phyloP scores from a whole-genome alignment of 345 rosid species.

The Hirschfeldia incana region DNA sequence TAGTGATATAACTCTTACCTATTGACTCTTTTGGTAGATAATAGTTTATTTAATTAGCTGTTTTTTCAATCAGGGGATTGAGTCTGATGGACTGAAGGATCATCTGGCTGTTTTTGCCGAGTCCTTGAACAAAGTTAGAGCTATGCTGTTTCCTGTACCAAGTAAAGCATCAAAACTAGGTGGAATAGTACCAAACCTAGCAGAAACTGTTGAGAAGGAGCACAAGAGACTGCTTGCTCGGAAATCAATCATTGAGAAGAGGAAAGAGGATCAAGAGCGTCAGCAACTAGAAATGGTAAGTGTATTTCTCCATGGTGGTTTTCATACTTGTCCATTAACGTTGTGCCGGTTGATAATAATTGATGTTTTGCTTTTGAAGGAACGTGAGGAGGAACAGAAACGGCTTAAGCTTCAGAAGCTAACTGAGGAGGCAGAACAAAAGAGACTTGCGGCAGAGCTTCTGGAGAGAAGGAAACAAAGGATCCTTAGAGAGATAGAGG shows the following conservation, averaged over 20 bases:
- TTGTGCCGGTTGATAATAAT: too few species aligned
- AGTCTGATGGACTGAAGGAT: slow-evolving; percentile 80
- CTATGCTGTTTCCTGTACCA: slow-evolving; percentile 66
- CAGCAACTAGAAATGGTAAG: slow-evolving; percentile 88
- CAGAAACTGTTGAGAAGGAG: slow-evolving; percentile 83
- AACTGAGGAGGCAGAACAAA: slow-evolving; percentile 92
- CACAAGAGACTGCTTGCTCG: slow-evolving; percentile 94
- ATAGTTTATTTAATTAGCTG: not conserved
- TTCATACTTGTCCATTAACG: not conserved
- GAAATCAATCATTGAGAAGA: slow-evolving; percentile 88
- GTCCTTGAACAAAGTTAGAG: slow-evolving; percentile 75
- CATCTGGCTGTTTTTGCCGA: slow-evolving; percentile 73
- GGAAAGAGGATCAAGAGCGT: slow-evolving; percentile 96
- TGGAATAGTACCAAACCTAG: slow-evolving; percentile 71
- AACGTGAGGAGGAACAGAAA: slow-evolving; percentile 86
- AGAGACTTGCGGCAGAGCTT: slow-evolving; percentile 76
- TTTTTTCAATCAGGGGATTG: slow-evolving; percentile 62
- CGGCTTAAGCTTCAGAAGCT: slow-evolving; percentile 77
- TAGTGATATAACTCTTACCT: not conserved
- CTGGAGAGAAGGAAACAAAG: slow-evolving; percentile 79
- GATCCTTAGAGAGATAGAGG: slow-evolving; percentile 82
- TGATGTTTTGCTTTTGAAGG: slow-evolving; percentile 47
- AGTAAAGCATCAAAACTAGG: slow-evolving; percentile 69
- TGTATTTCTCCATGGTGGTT: not conserved
- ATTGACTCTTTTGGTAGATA: not conserved